Conservation (phyloP, 768 basidiomycete species). For the Lyophyllum atratum region DNA sequence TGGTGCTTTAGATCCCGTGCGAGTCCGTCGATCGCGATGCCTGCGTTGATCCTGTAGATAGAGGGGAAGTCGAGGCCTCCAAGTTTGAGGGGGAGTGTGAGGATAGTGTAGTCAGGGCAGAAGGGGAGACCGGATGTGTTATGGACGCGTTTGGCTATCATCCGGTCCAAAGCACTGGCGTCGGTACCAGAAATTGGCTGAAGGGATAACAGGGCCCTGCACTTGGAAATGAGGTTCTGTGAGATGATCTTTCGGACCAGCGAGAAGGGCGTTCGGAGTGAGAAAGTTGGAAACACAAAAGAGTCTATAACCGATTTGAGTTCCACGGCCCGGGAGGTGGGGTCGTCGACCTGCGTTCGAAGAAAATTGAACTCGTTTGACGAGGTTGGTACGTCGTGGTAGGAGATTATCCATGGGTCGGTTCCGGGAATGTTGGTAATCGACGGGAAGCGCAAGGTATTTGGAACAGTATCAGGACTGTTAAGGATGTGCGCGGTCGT, state of each 20-base stretch:
- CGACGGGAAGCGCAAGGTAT: background rate
- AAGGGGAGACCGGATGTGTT: slow-evolving; percentile 24
- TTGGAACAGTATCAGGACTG: background rate
- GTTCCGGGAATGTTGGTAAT: slow-evolving; percentile 1
- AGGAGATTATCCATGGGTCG: slow-evolving; percentile 7
- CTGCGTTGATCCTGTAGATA: slow-evolving; percentile 19
- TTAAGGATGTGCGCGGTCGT: slow-evolving; percentile 12
- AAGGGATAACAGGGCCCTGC: slow-evolving; percentile 18
- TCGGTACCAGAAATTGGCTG: slow-evolving; percentile 22
- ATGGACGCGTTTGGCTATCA: slow-evolving; percentile 18
- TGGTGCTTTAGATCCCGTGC: slow-evolving; percentile 26
- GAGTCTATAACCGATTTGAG: slow-evolving; percentile 17
- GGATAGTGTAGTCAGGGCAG: background rate
- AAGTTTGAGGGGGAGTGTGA: slow-evolving; percentile 8
- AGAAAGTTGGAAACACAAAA: slow-evolving; percentile 24
- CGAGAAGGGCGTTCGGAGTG: slow-evolving; percentile 16
- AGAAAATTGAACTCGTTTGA: slow-evolving; percentile 22
- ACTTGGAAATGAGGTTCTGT: slow-evolving; percentile 20
- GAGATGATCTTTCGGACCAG: slow-evolving; percentile 19
- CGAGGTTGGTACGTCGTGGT: slow-evolving; percentile 9
- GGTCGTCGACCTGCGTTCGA: slow-evolving; percentile 19
- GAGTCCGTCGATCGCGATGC: slow-evolving; percentile 18
- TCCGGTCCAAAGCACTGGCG: slow-evolving; percentile 16
- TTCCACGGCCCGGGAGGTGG: slow-evolving; percentile 8
- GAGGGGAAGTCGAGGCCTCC: slow-evolving; percentile 25